Evolutionary conservation across 2,329 filamentous ascomycete species (phyloP).

Genomic region (Colletotrichum trifolii): DNA sequence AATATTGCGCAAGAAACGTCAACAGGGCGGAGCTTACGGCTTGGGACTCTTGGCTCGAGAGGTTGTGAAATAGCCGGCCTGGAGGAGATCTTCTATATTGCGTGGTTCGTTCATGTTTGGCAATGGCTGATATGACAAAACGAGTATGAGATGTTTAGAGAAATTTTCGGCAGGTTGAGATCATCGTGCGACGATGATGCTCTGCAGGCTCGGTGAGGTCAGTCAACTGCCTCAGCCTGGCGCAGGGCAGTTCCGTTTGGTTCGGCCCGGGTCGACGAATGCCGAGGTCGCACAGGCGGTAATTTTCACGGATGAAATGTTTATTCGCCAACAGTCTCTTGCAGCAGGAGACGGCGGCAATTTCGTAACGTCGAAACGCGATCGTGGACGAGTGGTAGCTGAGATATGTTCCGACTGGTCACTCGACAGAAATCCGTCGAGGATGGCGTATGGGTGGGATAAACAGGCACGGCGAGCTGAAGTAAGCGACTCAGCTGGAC

Average conservation of each 20-base stretch:
- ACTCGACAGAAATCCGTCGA: not conserved
- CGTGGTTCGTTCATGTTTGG: constrained; percentile 55
- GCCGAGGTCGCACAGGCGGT: constrained; percentile 8
- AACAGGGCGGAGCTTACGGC: constrained; percentile 42
- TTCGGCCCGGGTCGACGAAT: not conserved
- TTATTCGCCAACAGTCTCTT: constrained; percentile 1
- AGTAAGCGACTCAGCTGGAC: constrained; percentile 6
- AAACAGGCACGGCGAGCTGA: constrained; percentile 10
- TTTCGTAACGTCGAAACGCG: constrained; percentile 1
- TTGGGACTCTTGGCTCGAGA: constrained; percentile 54
- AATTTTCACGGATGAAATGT: not conserved
- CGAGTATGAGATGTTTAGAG: constrained; percentile 17
- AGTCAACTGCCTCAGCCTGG: constrained; percentile 23
- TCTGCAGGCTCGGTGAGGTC: constrained; percentile 11
- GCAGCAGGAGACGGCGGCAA: constrained; percentile 1
- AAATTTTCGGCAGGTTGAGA: constrained; percentile 20
- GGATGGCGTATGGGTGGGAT: constrained; percentile 2
- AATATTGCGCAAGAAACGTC: not conserved
- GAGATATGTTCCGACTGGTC: constrained; percentile 10
- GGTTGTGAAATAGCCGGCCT: constrained; percentile 63
- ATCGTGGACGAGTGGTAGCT: constrained; percentile 21
- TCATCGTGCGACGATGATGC: constrained; percentile 24
- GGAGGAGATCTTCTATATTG: constrained; percentile 59
- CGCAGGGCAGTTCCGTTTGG: not conserved
- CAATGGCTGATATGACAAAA: not conserved